Percentiles rank a stretch among this genome's conserved stretches.
These are phyloP conservation scores for Agaricus subrufescens DNA, from an alignment of 768 basidiomycete genomes.

Conservation along the genomic window DNA sequence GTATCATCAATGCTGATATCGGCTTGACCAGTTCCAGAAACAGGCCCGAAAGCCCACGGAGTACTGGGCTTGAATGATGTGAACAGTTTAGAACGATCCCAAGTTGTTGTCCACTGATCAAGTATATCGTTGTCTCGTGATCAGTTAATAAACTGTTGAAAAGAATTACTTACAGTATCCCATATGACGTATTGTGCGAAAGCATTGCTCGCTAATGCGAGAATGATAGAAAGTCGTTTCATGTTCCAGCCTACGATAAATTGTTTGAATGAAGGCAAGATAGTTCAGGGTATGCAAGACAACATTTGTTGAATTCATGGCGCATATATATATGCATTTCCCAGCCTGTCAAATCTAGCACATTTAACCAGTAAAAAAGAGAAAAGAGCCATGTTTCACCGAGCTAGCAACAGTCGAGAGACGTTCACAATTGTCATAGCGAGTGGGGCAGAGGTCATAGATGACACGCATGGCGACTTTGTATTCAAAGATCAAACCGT, in stretches of 20 bases:
- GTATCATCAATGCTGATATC: slow-evolving; percentile 56
- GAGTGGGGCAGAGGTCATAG: background rate
- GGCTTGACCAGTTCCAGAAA: slow-evolving; percentile 44
- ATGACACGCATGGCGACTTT: background rate
- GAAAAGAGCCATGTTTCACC: no score
- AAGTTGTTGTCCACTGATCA: slow-evolving; percentile 51
- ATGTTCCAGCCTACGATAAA: background rate
- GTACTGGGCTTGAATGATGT: slow-evolving; percentile 36
- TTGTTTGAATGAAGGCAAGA: background rate
- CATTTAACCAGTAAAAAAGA: no score
- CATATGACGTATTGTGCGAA: slow-evolving; percentile 42
- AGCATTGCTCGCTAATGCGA: background rate
- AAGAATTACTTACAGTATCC: slow-evolving; percentile 38
- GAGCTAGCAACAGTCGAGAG: no score
- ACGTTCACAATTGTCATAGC: no score
- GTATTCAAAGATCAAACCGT: background rate
- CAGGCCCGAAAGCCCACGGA: slow-evolving; percentile 46
- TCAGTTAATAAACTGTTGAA: background rate
- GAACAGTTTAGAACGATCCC: slow-evolving; percentile 43
- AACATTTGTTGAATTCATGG: no score
- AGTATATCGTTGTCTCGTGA: background rate
- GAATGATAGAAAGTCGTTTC: background rate
- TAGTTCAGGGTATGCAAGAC: background rate
- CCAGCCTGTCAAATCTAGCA: no score
- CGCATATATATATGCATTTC: no score